Evolutionary conservation across 176 grass and related monocot species (phyloP).

Genomic region (Avena sativa): DNA sequence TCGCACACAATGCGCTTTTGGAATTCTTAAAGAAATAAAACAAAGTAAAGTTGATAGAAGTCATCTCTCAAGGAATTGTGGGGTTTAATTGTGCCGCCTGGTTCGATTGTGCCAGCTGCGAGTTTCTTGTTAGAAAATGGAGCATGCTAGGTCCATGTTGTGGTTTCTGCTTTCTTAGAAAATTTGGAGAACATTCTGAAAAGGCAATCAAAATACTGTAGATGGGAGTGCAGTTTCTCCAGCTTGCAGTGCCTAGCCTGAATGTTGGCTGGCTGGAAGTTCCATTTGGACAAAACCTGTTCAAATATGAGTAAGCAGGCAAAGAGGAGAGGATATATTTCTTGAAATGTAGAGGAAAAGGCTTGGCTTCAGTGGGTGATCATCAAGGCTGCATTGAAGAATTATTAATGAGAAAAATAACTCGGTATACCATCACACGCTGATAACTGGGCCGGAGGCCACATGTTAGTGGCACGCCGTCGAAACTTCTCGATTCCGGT

Average conservation of each 20-base stretch:
- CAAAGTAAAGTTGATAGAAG: neutral
- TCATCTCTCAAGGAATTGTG: neutral
- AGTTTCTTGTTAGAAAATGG: neutral
- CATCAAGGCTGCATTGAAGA: too few relatives aligned
- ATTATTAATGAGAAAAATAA: neutral
- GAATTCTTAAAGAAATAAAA: neutral
- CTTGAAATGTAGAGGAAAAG: too few relatives aligned
- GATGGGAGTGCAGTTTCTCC: neutral
- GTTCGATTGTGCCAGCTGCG: conserved; percentile 26
- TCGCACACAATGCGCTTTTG: neutral
- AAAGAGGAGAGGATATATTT: too few relatives aligned
- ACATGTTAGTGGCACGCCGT: neutral
- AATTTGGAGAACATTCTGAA: neutral
- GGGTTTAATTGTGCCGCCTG: neutral
- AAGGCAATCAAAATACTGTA: neutral
- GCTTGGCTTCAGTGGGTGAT: too few relatives aligned
- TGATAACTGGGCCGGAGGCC: neutral
- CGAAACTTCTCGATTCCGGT: too few relatives aligned
- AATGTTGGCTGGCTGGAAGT: neutral
- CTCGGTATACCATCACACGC: neutral
- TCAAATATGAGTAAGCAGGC: neutral
- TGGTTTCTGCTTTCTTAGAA: neutral
- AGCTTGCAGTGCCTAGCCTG: neutral
- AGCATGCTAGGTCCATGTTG: neutral
- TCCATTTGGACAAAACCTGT: neutral